Conservation (phyloP, 148 eudicot species). For the Rhododendron mucronatum region DNA sequence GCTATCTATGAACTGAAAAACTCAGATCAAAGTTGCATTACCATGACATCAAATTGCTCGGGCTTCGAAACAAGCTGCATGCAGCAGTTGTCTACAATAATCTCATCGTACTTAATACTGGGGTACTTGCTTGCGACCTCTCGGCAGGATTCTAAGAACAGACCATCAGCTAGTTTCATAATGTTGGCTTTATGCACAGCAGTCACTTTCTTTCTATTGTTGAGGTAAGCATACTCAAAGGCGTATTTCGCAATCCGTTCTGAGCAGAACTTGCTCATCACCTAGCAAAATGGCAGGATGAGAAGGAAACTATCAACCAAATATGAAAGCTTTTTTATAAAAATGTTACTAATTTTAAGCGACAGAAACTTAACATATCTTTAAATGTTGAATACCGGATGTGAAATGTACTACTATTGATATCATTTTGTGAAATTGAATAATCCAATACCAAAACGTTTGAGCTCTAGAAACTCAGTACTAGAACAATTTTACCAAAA, state of each 20-base stretch:
- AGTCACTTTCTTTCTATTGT: conserved; percentile 80
- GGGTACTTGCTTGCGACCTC: conserved; percentile 71
- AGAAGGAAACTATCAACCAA: background rate
- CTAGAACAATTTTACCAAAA: background rate
- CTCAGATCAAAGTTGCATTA: conserved; percentile 10
- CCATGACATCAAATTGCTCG: conserved; percentile 92
- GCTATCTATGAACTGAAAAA: background rate
- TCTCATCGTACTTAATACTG: conserved; percentile 63
- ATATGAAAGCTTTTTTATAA: background rate
- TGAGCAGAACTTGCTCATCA: conserved; percentile 80
- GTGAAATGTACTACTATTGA: background rate
- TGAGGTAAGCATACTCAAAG: conserved; percentile 81
- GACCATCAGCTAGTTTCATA: conserved; percentile 87
- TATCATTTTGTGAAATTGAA: background rate
- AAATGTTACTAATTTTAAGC: background rate
- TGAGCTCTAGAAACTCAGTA: background rate
- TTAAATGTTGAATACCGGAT: background rate
- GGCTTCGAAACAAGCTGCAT: conserved; percentile 92
- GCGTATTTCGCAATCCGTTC: conserved; percentile 88
- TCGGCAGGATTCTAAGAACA: conserved; percentile 79
- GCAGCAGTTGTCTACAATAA: conserved; percentile 90
- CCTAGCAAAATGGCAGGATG: conserved; percentile 30
- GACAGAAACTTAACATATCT: background rate
- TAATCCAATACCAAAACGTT: background rate
- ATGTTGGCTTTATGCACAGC: conserved; percentile 95